Base-by-base conservation (phyloP, 495 filamentous ascomycete species). In the Parachaetomium inaequale region DNA sequence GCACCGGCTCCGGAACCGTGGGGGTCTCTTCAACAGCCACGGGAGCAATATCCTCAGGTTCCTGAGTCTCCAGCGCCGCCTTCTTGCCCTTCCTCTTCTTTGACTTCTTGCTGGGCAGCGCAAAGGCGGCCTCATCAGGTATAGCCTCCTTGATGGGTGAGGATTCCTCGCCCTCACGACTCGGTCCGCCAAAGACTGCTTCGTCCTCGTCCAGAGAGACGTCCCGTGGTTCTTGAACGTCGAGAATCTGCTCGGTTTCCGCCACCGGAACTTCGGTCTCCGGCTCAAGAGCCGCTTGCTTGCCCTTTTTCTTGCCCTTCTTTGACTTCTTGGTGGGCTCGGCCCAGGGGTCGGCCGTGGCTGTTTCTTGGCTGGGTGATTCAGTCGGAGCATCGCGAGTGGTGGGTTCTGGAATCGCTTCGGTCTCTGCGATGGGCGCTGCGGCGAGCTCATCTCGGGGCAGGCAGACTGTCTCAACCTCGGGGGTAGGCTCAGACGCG, bases 71-170 rank as follows among this genome's bases (percentile, higher is more conserved):
- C 7, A 23, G 3, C 23, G 53, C 53, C 64, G 65, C 54, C 49
- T 74, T 64, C 47, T 64, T 59, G 38, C 43, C 66, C 47, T 60
- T 69, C 58, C 68, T 63, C 59, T 72, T 72, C 64, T 64, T 70
- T 40, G 67, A 69, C 58, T 50, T 63, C 46, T 66, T 61, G 21
- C 38, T 55, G 60, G 64, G 54, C 32, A 42, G 7, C 1, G 47
- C 34, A 28, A 17, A 62, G 3, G 25, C 23, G 8, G 52, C 49
- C 4, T 40, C 47, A 12, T 59, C 52, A 17, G 31, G 10, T 32
- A 66, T 55, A 4, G 12, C 40, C 21, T 63, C 56, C 26, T 45
- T 31, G 23, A 15, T 38, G 17, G 57, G 32, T 10, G 29, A 23
- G 10, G 60, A 6, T 5, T 59, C 54, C 8, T 31, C 25, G 23